Evolutionary conservation across 768 basidiomycete species (phyloP).

Genomic region (Leccinum incarnatum): DNA sequence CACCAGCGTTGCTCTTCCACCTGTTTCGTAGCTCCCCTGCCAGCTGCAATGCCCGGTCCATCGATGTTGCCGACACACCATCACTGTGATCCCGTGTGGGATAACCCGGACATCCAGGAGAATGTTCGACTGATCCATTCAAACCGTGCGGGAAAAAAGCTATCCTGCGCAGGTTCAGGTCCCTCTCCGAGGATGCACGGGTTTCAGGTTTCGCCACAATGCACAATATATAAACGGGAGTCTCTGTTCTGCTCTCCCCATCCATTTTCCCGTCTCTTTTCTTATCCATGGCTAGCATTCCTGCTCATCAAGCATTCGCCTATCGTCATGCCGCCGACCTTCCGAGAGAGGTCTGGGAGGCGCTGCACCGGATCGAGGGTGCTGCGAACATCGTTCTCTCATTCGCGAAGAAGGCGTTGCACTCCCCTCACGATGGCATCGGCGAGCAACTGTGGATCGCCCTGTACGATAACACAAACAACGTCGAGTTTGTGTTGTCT

Average conservation of each 20-base stretch:
- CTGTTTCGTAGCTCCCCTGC: background rate
- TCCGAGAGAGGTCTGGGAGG: constrained; percentile 26
- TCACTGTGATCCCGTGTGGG: background rate
- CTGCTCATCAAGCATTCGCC: background rate
- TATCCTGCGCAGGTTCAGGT: background rate
- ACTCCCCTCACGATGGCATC: background rate
- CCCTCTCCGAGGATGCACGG: background rate
- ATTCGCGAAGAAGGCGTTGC: constrained; percentile 32
- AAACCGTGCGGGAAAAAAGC: background rate
- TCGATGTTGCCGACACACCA: background rate
- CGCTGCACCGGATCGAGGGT: constrained; percentile 28
- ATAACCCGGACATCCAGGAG: too few species aligned
- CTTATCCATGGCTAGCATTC: constrained; percentile 16
- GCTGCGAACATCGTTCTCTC: constrained; percentile 42
- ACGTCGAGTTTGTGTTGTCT: constrained; percentile 44
- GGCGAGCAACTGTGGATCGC: constrained; percentile 33
- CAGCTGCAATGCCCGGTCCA: background rate
- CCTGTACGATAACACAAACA: constrained; percentile 17
- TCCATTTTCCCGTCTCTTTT: constrained; percentile 1
- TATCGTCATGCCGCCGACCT: constrained; percentile 18
- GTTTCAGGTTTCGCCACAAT: background rate
- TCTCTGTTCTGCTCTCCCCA: background rate
- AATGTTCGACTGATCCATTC: constrained; percentile 5
- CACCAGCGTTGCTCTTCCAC: background rate
- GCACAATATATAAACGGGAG: constrained; percentile 6